These are phyloP conservation scores for Leishmania mexicana DNA, from an alignment of 208 protist genomes.

Conservation along the genomic window DNA sequence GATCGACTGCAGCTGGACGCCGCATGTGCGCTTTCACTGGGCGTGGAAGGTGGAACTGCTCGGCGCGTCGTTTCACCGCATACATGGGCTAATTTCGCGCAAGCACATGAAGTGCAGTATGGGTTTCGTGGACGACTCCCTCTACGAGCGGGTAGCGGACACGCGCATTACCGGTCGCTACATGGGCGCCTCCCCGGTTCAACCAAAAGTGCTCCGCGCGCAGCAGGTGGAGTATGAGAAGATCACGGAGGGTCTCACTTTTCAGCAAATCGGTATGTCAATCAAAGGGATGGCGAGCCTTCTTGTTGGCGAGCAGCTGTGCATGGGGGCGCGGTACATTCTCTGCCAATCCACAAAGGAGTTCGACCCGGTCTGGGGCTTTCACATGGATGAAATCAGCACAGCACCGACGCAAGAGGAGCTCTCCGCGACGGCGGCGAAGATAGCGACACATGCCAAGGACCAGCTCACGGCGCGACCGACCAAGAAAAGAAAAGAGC, in stretches of 20 bases:
- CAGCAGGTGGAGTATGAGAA: slow-evolving; percentile 64
- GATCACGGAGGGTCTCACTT: slow-evolving; percentile 51
- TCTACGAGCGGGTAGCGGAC: slow-evolving; percentile 65
- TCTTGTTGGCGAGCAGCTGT: slow-evolving; percentile 79
- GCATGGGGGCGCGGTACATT: slow-evolving; percentile 84
- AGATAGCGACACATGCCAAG: slow-evolving; percentile 23
- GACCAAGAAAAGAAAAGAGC: background rate
- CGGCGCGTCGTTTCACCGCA: slow-evolving; percentile 53
- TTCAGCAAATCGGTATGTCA: slow-evolving; percentile 72
- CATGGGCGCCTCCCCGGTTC: slow-evolving; percentile 20
- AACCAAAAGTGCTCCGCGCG: slow-evolving; percentile 44
- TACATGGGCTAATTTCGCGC: slow-evolving; percentile 62
- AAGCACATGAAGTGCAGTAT: slow-evolving; percentile 60
- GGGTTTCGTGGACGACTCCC: slow-evolving; percentile 78
- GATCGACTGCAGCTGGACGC: slow-evolving; percentile 81
- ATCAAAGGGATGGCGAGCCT: slow-evolving; percentile 64
- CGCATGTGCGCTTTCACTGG: slow-evolving; percentile 64
- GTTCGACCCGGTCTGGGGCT: slow-evolving; percentile 75
- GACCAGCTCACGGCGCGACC: background rate
- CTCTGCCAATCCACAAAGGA: slow-evolving; percentile 62
- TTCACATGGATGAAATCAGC: slow-evolving; percentile 68
- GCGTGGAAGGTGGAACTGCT: slow-evolving; percentile 80
- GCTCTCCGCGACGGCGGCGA: slow-evolving; percentile 18
- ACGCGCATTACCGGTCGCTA: slow-evolving; percentile 33
- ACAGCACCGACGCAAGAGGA: slow-evolving; percentile 28